Evolutionary conservation across 352 stramenopile genomes (phyloP), one percentile per base, ranked within the genome.

Genomic region (Globisporangium solare): DNA sequence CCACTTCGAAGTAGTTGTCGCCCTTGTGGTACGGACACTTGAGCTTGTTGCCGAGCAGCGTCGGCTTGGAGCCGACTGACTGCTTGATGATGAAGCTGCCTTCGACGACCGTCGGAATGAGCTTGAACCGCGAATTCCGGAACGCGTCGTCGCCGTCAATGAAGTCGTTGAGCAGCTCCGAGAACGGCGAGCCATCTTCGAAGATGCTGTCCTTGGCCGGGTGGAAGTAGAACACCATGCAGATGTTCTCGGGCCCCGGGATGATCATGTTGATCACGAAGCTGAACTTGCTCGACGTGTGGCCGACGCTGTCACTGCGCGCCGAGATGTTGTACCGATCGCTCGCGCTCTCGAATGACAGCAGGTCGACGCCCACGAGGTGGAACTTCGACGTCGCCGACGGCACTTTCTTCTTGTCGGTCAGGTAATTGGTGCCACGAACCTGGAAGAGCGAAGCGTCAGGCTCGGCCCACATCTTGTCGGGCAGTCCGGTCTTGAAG

Each of bases 41-140:
- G 18, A 99, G 86, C 70, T 99, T 98, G 64, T 97, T 99, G 22
- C 96, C 97, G 31, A 99, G 79, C 37, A 99, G 88, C 32, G 94
- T 96, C 12, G 97, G 97, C 58, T 96, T 99, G 20, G 84, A 97
- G 11, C 95, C 95, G 24, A 98, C 94, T 24, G 92, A 86, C 61
- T 97, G 92, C 47, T 95, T 88, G 40, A 99, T 97, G 53, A 99
- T 93, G 64, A 98, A 99, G 72, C 97, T 98, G 12, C 96, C 96
- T 64, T 99, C 93, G 6, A 98, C 88, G 56, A 99, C 79, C 8
- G 86, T 95, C 22, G 97, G 97, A 64, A 99, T 98, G 50, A 99
- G 73, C 78, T 99, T 99, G 76, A 99, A 99, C 14, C 95, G 94
- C 47, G 88, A 93, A 69, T 99, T 97, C 27, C 96, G 88, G 67